Evolutionary conservation across 768 basidiomycete genomes (phyloP).

Genomic region (Suillus clintonianus): DNA sequence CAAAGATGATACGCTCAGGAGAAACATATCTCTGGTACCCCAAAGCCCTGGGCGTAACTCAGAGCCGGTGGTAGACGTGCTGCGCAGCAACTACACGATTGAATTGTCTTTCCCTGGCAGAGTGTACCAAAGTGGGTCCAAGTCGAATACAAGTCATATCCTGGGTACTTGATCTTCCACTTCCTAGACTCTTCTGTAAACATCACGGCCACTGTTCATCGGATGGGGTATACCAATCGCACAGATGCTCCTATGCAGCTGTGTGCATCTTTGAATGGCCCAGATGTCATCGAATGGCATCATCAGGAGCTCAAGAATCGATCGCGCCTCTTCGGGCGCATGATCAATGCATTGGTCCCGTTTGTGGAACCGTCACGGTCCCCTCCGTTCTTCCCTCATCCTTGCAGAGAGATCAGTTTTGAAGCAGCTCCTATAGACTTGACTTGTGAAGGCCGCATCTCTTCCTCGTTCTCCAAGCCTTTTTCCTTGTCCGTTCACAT

Average conservation of each 20-base stretch:
- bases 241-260: background rate
- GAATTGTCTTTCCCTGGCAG: background rate
- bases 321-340: background rate
- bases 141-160: background rate
- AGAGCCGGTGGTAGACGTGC: background rate
- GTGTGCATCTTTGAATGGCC: background rate
- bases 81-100: constrained; percentile 6
- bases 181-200: constrained; percentile 1
- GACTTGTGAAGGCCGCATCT: background rate
- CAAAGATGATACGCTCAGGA: background rate
- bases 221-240: constrained; percentile 16
- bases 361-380: background rate
- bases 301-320: background rate
- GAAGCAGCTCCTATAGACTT: background rate
- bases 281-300: background rate
- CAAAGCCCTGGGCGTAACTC: too few species aligned
- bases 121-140: background rate
- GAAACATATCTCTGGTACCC: background rate
- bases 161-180: background rate
- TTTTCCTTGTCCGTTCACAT: background rate
- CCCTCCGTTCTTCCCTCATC: background rate
- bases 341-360: background rate
- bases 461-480: background rate
- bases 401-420: background rate
- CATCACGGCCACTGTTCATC: constrained; percentile 6